These are phyloP conservation scores for Lactarius indigo DNA, from an alignment of 768 basidiomycete genomes.

Conservation along the genomic window DNA sequence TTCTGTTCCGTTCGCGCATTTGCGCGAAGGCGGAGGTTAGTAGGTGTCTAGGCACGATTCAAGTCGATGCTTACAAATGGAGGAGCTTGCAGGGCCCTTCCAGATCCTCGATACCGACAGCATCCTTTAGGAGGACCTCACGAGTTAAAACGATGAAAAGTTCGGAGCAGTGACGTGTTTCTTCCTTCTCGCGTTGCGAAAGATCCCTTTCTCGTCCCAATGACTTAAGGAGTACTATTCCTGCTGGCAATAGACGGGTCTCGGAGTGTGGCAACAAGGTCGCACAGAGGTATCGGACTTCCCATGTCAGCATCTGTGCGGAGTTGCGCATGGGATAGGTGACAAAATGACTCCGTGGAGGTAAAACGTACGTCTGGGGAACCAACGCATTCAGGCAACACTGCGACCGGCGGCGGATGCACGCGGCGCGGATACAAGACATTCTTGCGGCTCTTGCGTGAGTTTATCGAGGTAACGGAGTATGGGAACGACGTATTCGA, in stretches of 20 bases:
- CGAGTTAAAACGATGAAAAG: background rate
- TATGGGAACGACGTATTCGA: background rate
- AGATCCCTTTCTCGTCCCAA: background rate
- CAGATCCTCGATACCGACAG: background rate
- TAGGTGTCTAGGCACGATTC: background rate
- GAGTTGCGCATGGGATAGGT: background rate
- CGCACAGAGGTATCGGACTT: background rate
- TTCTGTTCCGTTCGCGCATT: background rate
- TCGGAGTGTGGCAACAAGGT: background rate
- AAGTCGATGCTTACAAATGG: background rate
- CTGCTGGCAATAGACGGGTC: background rate
- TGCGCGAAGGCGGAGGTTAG: background rate
- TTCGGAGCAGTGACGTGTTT: background rate
- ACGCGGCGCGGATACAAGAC: background rate
- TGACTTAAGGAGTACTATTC: background rate
- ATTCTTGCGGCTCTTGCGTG: background rate
- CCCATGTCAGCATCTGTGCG: background rate
- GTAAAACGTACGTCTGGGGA: background rate
- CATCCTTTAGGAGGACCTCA: background rate
- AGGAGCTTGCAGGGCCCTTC: background rate
- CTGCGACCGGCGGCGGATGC: background rate
- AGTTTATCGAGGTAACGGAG: background rate
- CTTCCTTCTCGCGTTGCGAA: background rate
- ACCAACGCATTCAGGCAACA: background rate
- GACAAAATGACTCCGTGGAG: background rate